Conservation (phyloP, 2,329 filamentous ascomycete genomes). For the Talaromyces sp. region DNA sequence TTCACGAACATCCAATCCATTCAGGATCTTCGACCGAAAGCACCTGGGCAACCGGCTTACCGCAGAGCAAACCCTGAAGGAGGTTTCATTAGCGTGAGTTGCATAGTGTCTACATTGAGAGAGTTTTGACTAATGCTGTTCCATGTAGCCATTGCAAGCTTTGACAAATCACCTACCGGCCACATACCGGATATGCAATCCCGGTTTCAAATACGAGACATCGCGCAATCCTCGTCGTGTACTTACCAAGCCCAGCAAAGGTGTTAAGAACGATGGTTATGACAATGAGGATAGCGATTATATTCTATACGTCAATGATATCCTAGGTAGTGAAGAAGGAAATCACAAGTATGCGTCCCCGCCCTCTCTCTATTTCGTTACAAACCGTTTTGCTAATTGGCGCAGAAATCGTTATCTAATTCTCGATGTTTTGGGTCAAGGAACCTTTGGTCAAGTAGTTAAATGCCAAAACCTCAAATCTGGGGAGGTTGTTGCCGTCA, state of each 20-base stretch:
- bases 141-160: conserved; percentile 78
- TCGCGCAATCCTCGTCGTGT: conserved; percentile 93
- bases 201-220: conserved; percentile 96
- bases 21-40: conserved; percentile 72
- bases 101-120: background rate
- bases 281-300: conserved; percentile 99
- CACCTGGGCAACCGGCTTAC: conserved; percentile 84
- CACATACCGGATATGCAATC: conserved; percentile 98
- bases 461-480: conserved; percentile 99
- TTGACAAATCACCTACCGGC: conserved; percentile 88
- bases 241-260: conserved; percentile 96
- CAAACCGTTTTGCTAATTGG: conserved; percentile 12
- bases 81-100: conserved; percentile 89
- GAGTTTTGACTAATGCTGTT: conserved; percentile 14
- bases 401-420: conserved; percentile 85
- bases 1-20: conserved; percentile 73
- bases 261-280: conserved; percentile 95
- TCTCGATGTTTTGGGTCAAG: conserved; percentile 91
- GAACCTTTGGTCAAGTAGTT: conserved; percentile 96
- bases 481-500: conserved; percentile 96
- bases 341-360: conserved; percentile 72
- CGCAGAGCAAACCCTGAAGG: conserved; percentile 92
- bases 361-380: background rate
- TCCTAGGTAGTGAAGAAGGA: conserved; percentile 93
- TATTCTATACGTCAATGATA: conserved; percentile 98